Conservation (phyloP, 2,329 filamentous ascomycete genomes). For the Fusarium liriodendri region DNA sequence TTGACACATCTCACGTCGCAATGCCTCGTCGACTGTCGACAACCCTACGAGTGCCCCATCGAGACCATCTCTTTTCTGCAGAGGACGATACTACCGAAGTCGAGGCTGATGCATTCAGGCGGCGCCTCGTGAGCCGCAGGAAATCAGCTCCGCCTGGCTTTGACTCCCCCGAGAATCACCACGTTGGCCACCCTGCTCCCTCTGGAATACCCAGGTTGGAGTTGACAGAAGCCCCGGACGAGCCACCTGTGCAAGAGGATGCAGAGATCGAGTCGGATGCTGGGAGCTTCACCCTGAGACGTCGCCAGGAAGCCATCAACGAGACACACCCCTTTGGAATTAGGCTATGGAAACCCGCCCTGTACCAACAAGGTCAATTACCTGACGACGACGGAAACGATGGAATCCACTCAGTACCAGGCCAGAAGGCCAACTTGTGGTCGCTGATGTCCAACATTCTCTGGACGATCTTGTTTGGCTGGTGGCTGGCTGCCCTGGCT, state of each 20-base stretch:
- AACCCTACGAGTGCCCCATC: not conserved
- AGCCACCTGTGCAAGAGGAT: not conserved
- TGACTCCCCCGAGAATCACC: not conserved
- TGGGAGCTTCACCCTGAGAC: not conserved
- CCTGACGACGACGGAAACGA: not conserved
- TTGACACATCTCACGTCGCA: not conserved
- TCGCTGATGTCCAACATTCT: not conserved
- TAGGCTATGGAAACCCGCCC: not conserved
- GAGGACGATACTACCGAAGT: not conserved
- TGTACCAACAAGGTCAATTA: not conserved
- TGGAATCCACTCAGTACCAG: not conserved
- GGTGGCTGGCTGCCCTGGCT: not conserved
- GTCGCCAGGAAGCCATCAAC: not conserved
- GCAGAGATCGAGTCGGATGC: not conserved
- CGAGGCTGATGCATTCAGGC: not conserved
- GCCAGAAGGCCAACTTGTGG: not conserved
- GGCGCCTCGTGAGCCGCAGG: not conserved
- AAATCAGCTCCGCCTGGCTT: not conserved
- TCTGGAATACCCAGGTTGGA: not conserved
- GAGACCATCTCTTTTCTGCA: not conserved
- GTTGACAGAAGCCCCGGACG: not conserved
- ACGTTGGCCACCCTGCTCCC: not conserved
- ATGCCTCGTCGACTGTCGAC: not conserved
- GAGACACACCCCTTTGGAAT: not conserved
- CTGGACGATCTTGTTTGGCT: not conserved